These are phyloP conservation scores for Letharia columbiana DNA, from an alignment of 495 filamentous ascomycete species.

Conservation along the genomic window DNA sequence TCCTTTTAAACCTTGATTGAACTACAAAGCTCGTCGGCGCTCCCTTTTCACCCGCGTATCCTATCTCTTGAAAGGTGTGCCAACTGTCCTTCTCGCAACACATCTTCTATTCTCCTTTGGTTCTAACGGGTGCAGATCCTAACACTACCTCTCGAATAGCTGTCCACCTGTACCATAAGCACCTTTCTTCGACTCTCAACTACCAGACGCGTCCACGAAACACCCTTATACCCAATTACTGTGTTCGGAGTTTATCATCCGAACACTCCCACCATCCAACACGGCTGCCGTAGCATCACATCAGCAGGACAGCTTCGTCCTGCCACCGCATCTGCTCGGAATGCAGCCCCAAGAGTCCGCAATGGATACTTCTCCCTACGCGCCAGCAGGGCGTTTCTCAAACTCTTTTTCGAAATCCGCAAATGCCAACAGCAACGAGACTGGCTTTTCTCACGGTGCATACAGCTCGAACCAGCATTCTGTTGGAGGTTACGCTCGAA, in stretches of 20 bases:
- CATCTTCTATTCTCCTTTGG: no score
- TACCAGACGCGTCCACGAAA: neutral
- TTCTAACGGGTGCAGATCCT: conserved; percentile 3
- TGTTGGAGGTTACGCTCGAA: conserved; percentile 67
- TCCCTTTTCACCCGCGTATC: neutral
- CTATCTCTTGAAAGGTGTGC: neutral
- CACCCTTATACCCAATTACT: conserved; percentile 2
- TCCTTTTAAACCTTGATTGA: neutral
- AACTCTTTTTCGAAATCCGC: conserved; percentile 64
- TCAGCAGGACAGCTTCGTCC: conserved; percentile 65
- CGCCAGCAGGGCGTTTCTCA: conserved; percentile 47
- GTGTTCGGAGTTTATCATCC: conserved; percentile 10
- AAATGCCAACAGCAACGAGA: conserved; percentile 55
- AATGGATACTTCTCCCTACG: conserved; percentile 35
- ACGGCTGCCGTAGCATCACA: conserved; percentile 21
- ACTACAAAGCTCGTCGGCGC: conserved; percentile 5
- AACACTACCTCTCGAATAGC: neutral
- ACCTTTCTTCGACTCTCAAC: conserved; percentile 4
- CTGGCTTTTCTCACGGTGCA: conserved; percentile 84
- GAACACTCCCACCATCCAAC: conserved; percentile 4
- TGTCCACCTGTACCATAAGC: conserved; percentile 11
- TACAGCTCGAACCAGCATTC: conserved; percentile 68
- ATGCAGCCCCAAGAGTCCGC: conserved; percentile 65
- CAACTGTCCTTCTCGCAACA: neutral
- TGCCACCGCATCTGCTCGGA: conserved; percentile 67